Base-by-base conservation (phyloP, 2,329 filamentous ascomycete genomes). In the Neophaeococcomyces aloes region DNA sequence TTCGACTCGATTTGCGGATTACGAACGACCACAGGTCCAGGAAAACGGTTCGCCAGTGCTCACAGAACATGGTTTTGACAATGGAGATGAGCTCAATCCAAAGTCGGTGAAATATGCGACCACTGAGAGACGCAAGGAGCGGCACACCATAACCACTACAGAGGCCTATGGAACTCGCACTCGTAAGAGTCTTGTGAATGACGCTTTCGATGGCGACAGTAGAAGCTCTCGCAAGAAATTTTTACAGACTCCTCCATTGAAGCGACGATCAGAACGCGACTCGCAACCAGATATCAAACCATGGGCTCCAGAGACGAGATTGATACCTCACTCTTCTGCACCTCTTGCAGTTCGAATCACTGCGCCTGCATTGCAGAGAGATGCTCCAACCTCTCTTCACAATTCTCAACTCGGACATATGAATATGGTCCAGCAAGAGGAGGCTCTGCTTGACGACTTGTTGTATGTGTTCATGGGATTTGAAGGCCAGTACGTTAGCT, bases 391-490 rank as follows among this genome's bases (percentile, higher is more conserved):
- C 39, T 67, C 75, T 6, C 70, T 87, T 38, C 79, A 85, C 33
- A 83, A 84, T 1, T 68, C 68, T 38, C 71, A 81, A 5, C 69
- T 96, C 13, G 69, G 74, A 44, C 78, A 84, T 45, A 66, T 96
- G 47, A 79, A 79, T 1, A 67, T 93, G 21, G 83, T 93, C 52
- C 76, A 76, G 2, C 91, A 98, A 62, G 91, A 98, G 65, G 77
- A 79, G 18, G 83, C 79, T 7, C 82, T 98, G 36, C 71, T 96
- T 33, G 88, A 95, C 54, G 91, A 98, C 56, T 66, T 98, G 13
- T 65, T 96, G 29, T 95, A 89, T 59, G 87, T 94, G 4, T 93
- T 96, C 56, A 95, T 98, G 88, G 91, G 91, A 18, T 94, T 87
- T 51, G 91, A 98, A 64, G 91, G 91, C n/a, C 87, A 94, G 61